A percentile compares a stretch with the other conserved stretches of the same genome.
These are phyloP conservation scores for Alternaria sp. DNA, from an alignment of 2,329 filamentous ascomycete genomes.

Conservation along the genomic window DNA sequence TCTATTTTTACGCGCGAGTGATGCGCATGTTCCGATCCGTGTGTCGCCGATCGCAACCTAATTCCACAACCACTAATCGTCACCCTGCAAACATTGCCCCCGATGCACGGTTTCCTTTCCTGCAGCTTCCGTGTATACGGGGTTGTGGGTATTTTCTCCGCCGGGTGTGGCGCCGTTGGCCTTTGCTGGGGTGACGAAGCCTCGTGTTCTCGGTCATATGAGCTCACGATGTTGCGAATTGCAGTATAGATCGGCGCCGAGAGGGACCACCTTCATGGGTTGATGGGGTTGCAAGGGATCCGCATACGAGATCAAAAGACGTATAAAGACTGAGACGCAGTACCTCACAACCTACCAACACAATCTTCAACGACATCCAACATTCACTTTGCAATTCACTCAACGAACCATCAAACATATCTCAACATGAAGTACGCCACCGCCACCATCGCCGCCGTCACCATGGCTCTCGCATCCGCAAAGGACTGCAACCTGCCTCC, in stretches of 20 bases:
- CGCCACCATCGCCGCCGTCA: not conserved
- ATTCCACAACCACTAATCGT: not conserved
- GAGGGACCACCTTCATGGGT: not conserved
- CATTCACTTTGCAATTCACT: not conserved
- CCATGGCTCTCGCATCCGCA: conserved; percentile 5
- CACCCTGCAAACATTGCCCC: not conserved
- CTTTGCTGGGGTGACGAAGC: not conserved
- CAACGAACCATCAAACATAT: not conserved
- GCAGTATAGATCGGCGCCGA: not conserved
- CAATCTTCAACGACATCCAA: not conserved
- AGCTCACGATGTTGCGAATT: not conserved
- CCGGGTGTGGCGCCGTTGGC: not conserved
- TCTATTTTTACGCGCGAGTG: not conserved
- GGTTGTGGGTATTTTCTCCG: not conserved
- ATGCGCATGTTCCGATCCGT: not conserved
- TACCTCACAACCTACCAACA: not conserved
- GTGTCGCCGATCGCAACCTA: not conserved
- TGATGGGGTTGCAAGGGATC: not conserved
- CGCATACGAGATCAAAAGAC: not conserved
- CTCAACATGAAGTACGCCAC: conserved; percentile 2
- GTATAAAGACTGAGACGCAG: not conserved
- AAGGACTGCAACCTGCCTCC: not conserved
- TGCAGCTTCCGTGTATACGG: not conserved
- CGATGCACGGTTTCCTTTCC: not conserved
- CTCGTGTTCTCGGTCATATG: not conserved